These are phyloP conservation scores for Talaromyces sp. DNA, from an alignment of 2,329 filamentous ascomycete genomes.

Conservation along the genomic window DNA sequence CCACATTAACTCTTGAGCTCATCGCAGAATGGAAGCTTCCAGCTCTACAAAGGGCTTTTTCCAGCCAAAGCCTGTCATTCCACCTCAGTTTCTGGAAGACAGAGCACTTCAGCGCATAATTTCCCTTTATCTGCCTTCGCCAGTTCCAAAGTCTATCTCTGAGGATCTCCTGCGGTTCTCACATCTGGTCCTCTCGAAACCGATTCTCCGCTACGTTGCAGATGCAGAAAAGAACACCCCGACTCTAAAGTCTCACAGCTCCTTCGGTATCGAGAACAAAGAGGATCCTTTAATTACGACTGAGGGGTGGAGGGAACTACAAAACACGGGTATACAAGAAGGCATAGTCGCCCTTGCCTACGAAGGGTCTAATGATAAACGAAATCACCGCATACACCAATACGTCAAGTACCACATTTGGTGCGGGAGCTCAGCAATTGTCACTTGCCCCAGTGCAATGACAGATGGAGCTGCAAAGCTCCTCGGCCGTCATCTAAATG, in stretches of 20 bases:
- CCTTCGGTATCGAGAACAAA: slow-evolving; percentile 20
- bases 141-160: slow-evolving; percentile 13
- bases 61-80: slow-evolving; percentile 15
- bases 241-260: slow-evolving; percentile 16
- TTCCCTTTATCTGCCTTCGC: slow-evolving; percentile 16
- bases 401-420: slow-evolving; percentile 18
- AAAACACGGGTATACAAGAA: slow-evolving; percentile 19
- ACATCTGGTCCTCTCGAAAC: slow-evolving; percentile 15
- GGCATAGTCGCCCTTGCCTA: slow-evolving; percentile 20
- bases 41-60: slow-evolving; percentile 21
- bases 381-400: slow-evolving; percentile 19
- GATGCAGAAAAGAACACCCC: slow-evolving; percentile 19
- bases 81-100: slow-evolving; percentile 17
- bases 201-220: slow-evolving; percentile 12
- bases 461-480: slow-evolving; percentile 22
- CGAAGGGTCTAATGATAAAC: slow-evolving; percentile 10
- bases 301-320: slow-evolving; percentile 20
- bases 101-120: slow-evolving; percentile 15
- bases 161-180: slow-evolving; percentile 18
- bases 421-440: slow-evolving; percentile 20
- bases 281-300: slow-evolving; percentile 19
- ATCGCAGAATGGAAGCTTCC: slow-evolving; percentile 17
- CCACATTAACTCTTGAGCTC: background rate
- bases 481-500: slow-evolving; percentile 16
- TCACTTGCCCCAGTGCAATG: slow-evolving; percentile 22